These are phyloP conservation scores for Tilletiaria anomala DNA, from an alignment of 1,284 basidiomycete genomes.

Conservation along the genomic window DNA sequence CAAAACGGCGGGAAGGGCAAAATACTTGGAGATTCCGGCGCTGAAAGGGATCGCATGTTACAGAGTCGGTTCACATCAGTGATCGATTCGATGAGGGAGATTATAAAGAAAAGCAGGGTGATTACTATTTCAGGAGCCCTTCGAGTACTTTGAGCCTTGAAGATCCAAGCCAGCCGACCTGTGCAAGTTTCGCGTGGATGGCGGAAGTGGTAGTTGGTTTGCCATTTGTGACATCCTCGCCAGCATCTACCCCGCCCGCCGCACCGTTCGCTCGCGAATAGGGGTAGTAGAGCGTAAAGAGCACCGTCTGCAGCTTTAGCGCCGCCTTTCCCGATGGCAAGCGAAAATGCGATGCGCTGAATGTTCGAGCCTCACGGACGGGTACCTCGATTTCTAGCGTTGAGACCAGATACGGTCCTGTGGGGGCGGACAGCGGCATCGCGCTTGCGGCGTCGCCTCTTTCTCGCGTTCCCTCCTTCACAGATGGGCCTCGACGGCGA, in stretches of 20 bases:
- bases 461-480: too few relatives aligned
- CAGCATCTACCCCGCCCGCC: background rate
- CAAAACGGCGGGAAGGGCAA: slow-evolving; percentile 17
- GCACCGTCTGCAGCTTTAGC: slow-evolving; percentile 15
- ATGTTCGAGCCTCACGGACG: slow-evolving; percentile 1
- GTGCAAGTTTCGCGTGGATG: background rate
- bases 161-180: background rate
- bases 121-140: background rate
- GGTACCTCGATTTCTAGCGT: slow-evolving; percentile 23
- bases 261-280: too few relatives aligned
- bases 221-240: background rate
- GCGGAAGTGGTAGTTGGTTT: background rate
- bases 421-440: too few relatives aligned
- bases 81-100: background rate
- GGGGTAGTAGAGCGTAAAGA: slow-evolving; percentile 32
- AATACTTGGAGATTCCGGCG: slow-evolving; percentile 20
- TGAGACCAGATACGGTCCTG: slow-evolving; percentile 16
- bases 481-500: too few relatives aligned
- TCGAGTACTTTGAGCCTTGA: background rate
- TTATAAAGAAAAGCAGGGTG: background rate
- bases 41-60: too few relatives aligned
- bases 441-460: too few relatives aligned
- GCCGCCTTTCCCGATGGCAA: slow-evolving; percentile 9
- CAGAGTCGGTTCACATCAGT: slow-evolving; percentile 18
- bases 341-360: slow-evolving; percentile 1